phyloP scores from a whole-genome alignment of 2,329 filamentous ascomycete genomes.

The Pseudocercospora crystallina region DNA sequence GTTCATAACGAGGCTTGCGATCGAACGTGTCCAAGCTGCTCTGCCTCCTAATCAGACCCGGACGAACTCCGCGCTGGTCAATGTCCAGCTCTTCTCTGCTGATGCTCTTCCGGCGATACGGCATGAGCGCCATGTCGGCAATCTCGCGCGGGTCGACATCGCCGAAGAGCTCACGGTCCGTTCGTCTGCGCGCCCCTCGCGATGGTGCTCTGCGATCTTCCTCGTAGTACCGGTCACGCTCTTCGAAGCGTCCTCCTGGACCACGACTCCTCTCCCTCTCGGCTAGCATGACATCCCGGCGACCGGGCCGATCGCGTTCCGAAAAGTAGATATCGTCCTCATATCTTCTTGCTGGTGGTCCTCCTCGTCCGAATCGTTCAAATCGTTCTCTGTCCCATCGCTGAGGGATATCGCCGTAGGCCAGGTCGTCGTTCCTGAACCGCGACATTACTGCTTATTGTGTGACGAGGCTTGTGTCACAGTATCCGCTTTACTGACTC shows the following conservation, averaged over 20 bases:
- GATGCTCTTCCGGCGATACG: conserved; percentile 56
- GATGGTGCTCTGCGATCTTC: conserved; percentile 50
- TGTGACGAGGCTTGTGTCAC: not conserved
- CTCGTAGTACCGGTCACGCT: conserved; percentile 52
- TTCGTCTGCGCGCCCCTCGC: conserved; percentile 35
- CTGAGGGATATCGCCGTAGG: conserved; percentile 46
- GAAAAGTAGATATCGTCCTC: conserved; percentile 46
- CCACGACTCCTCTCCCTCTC: conserved; percentile 41
- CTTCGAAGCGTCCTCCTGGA: conserved; percentile 45
- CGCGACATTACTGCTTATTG: conserved; percentile 25
- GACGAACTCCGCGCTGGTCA: conserved; percentile 55
- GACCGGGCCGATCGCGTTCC: conserved; percentile 39
- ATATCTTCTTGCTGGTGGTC: conserved; percentile 28
- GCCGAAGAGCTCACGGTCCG: conserved; percentile 47
- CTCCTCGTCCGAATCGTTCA: conserved; percentile 44
- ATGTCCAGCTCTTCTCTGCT: conserved; percentile 54
- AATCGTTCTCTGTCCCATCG: conserved; percentile 54
- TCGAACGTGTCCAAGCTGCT: conserved; percentile 91
- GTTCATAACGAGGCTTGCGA: conserved; percentile 64
- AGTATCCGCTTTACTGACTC: conserved; percentile 3
- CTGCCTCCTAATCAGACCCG: conserved; percentile 72
- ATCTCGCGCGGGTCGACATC: conserved; percentile 48
- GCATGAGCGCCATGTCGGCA: conserved; percentile 54
- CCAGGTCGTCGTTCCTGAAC: conserved; percentile 41
- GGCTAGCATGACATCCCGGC: conserved; percentile 44